Base-by-base conservation (phyloP, 139 green algal species). In the Coccomyxa sp. region DNA sequence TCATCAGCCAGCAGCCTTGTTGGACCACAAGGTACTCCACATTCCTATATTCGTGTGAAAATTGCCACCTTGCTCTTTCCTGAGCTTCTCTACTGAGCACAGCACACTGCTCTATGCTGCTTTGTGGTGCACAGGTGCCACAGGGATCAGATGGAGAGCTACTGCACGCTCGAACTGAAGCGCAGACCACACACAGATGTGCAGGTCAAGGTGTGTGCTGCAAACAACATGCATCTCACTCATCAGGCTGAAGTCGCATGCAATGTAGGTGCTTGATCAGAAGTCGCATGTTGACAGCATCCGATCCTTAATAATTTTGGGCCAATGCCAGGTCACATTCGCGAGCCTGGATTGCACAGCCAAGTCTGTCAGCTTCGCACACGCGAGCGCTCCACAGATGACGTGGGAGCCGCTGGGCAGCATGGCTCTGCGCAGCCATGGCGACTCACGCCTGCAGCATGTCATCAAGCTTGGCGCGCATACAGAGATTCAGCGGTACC, bases 341-440 rank as follows among this genome's bases (percentile, higher is more conserved):
- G 82, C 85, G 0, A 85, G 89, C 10, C 71, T 67, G 12, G 71
- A 71, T 14, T 81, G 51, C 10, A 86, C 89, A 31, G 85, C 87
- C 25, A 30, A 59, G 4, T 10, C 74, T 0, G 59, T 90, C 51
- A 67, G 71, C 31, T 83, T 90, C n/a, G 67, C 79, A 28, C 84
- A 90, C 59, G 87, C 81, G 13, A 82, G 76, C 0, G 74, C 66
- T 1, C 38, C 84, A 17, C 82, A 81, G 25, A 59, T 79, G 11
- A 67, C 85, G 10, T 90, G 89, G 81, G 81, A 85, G 82, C 58
- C 31, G 16, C 85, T 90, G 45, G 87, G 87, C 10, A 68, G 86
- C 71, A 82, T 90, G 28, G 59, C 21, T 27, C 81, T 90, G 32
- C 77, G 79, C 76, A 21, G 51, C 38, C 82, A 85, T 31, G 84